A percentile compares a stretch with the other conserved stretches of the same genome.
Evolutionary conservation across 2,329 filamentous ascomycete species (phyloP).

Genomic region (Nemania sp.): DNA sequence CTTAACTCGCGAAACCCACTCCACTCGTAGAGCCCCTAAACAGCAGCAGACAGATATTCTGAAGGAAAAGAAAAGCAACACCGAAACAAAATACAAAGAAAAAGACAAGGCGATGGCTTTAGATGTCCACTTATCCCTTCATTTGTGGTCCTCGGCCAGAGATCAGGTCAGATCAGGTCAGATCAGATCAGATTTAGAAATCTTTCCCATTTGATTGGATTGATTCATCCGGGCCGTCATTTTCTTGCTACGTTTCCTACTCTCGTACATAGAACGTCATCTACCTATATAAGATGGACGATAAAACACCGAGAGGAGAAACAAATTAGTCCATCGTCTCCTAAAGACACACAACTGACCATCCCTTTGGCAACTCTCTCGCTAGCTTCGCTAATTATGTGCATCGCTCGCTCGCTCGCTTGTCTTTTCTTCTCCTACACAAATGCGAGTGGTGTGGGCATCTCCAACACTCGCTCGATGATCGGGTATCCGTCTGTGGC

Average conservation of each 20-base stretch:
- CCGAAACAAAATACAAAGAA: not conserved
- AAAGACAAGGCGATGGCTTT: conserved; percentile 16
- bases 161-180: not conserved
- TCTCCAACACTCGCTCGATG: conserved; percentile 27
- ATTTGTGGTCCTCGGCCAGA: not conserved
- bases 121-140: conserved; percentile 19
- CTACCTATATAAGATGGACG: conserved; percentile 25
- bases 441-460: conserved; percentile 29
- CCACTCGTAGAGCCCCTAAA: not conserved
- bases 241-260: conserved; percentile 16
- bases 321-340: conserved; percentile 2
- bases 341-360: conserved; percentile 7
- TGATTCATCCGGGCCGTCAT: not conserved
- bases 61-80: conserved; percentile 2
- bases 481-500: conserved; percentile 18
- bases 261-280: conserved; percentile 19
- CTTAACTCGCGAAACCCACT: not conserved
- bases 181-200: conserved; percentile 12
- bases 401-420: conserved; percentile 30
- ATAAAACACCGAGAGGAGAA: conserved; percentile 12
- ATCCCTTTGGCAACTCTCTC: conserved; percentile 15
- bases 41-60: not conserved
- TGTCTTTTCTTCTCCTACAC: conserved; percentile 14
- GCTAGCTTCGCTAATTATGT: conserved; percentile 16
- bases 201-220: not conserved